phyloP scores from a whole-genome alignment of 108 stramenopile genomes.

The Skeletonema tropicum region DNA sequence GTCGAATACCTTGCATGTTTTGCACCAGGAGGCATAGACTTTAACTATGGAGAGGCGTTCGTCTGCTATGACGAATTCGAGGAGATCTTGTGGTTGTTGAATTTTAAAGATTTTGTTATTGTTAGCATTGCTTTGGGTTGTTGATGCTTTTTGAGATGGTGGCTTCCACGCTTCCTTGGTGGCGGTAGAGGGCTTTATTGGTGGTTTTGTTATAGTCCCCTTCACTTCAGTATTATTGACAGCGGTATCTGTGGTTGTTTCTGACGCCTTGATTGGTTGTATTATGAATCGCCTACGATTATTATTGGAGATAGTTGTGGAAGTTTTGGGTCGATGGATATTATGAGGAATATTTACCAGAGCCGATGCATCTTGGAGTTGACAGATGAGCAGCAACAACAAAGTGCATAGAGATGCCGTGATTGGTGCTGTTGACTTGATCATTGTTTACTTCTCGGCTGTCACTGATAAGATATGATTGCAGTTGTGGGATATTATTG shows the following conservation, averaged over 20 bases:
- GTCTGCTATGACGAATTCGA: conserved; percentile 49
- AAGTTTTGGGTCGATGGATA: background rate
- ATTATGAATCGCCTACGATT: background rate
- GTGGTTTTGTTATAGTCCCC: background rate
- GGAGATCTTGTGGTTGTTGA: conserved; percentile 47
- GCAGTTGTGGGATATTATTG: too few relatives aligned
- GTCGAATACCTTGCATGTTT: conserved; percentile 47
- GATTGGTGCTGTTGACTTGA: background rate
- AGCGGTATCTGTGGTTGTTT: background rate
- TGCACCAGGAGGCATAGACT: conserved; percentile 53
- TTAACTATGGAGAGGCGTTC: conserved; percentile 51
- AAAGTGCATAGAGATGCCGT: background rate
- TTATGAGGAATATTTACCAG: too few relatives aligned
- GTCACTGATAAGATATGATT: too few relatives aligned
- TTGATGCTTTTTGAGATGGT: background rate
- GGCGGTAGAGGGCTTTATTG: background rate
- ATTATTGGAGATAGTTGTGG: background rate
- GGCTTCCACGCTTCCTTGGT: background rate
- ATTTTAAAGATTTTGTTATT: conserved; percentile 15
- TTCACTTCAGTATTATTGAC: background rate
- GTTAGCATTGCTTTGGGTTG: background rate
- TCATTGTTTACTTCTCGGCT: background rate
- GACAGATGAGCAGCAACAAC: background rate
- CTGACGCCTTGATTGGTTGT: background rate
- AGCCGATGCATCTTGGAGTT: background rate